Evolutionary conservation across 345 rosid species (phyloP).

Genomic region (Eutrema japonicum): DNA sequence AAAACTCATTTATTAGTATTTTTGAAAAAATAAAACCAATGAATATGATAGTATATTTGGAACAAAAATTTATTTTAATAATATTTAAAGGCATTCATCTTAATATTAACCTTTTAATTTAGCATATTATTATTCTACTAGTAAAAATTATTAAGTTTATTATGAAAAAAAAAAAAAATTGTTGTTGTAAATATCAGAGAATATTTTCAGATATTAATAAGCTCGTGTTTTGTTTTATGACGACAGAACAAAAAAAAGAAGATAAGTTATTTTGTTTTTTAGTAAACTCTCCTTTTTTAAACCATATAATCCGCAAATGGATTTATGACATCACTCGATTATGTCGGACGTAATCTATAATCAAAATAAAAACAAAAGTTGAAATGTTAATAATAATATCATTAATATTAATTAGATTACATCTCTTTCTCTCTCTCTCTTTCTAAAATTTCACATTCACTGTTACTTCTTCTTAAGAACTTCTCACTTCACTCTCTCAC

Average conservation of each 20-base stretch:
- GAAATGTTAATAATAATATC: slow-evolving; percentile 26
- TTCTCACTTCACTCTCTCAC: slow-evolving; percentile 21
- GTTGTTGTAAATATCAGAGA: too few species aligned
- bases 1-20: too few species aligned
- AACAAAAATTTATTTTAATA: too few species aligned
- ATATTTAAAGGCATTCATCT: too few species aligned
- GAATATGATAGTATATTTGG: too few species aligned
- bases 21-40: too few species aligned
- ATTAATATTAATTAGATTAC: too few species aligned
- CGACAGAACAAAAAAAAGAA: neutral
- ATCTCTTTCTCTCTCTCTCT: neutral
- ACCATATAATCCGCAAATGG: slow-evolving; percentile 8
- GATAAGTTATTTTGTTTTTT: slow-evolving; percentile 16
- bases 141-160: too few species aligned
- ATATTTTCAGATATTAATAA: neutral
- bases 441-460: slow-evolving; percentile 31
- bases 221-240: neutral
- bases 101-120: too few species aligned
- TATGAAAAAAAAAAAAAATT: too few species aligned
- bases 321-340: slow-evolving; percentile 35
- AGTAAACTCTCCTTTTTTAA: neutral
- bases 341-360: neutral
- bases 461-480: slow-evolving; percentile 37
- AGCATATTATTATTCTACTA: too few species aligned
- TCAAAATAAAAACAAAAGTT: neutral